These are phyloP conservation scores for Candida pini DNA, from an alignment of 805 yeast species.

Conservation along the genomic window DNA sequence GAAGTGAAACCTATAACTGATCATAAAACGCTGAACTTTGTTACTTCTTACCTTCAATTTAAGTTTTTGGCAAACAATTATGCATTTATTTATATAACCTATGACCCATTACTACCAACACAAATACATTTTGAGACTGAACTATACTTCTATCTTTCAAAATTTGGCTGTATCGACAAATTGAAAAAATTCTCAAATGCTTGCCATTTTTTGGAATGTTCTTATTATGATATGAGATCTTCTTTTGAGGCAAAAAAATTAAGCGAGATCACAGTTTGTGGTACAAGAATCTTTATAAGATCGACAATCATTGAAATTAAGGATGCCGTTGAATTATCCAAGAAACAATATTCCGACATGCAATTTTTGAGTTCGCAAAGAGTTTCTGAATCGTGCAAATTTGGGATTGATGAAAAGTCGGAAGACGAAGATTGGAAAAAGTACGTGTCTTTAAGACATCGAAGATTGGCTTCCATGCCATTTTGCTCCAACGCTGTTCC, in stretches of 20 bases:
- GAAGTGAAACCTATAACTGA: constrained; percentile 5
- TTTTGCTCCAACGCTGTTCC: constrained; percentile 23
- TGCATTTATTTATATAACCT: constrained; percentile 15
- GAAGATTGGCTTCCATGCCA: constrained; percentile 20
- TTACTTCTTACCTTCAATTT: constrained; percentile 16
- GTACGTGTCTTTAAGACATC: constrained; percentile 17
- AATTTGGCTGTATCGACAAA: constrained; percentile 19
- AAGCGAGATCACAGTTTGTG: constrained; percentile 4
- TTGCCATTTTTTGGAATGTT: constrained; percentile 20
- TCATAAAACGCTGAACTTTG: constrained; percentile 6
- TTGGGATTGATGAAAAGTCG: constrained; percentile 5
- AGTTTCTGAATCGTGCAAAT: constrained; percentile 14
- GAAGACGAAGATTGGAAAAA: constrained; percentile 20
- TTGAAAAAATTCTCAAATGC: constrained; percentile 9
- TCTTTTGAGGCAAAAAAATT: constrained; percentile 26
- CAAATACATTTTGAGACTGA: constrained; percentile 10
- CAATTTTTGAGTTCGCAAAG: constrained; percentile 3
- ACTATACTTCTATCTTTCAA: constrained; percentile 14
- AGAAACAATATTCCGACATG: background rate
- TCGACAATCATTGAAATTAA: constrained; percentile 19
- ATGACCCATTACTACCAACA: constrained; percentile 3
- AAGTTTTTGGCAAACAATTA: constrained; percentile 19
- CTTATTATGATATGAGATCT: constrained; percentile 30
- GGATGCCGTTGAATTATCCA: constrained; percentile 5
- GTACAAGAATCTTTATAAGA: constrained; percentile 12